Base-by-base conservation (phyloP, 192 early-diverging fungal species). In the Allomyces macrogynus region DNA sequence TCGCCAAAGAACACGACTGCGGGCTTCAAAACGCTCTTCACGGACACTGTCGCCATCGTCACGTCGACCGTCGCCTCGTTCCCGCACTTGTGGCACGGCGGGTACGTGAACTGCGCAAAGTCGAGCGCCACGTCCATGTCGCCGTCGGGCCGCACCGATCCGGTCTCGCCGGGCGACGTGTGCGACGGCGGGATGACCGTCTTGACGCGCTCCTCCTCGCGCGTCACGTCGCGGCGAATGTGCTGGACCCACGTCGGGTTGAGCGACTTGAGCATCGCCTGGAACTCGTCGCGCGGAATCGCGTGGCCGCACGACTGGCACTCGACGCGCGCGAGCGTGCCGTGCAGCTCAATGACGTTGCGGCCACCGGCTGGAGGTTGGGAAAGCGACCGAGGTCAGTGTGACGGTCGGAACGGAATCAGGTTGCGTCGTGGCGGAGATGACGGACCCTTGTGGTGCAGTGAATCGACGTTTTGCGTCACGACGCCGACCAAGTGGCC, bases 401-500 rank as follows among this genome's bases (percentile, higher is more conserved):
- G 32, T 8, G 32, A 8, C 8, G 32, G 32, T 40, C 32, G 8
- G 7, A 40, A 8, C 32, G 7, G 7, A 40, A 8, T 8, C n/a
- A n/a, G n/a, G n/a, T n/a, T n/a, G n/a, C n/a, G n/a, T n/a, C n/a
- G n/a, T n/a, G n/a, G n/a, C 0, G 32, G 4, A 27, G n/a, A n/a
- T 27, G 26, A 63, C 40, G n/a, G 3, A 22, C 25, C 81, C 26
- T 72, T 75, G 27, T 75, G 71, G 63, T 93, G 88, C 71, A 94
- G 69, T 1, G 84, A 81, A 64, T 97, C 93, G 23, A 97, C 93
- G 69, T 97, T 97, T 66, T 97, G 93, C 10, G 93, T 97, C 27
- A 94, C 83, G 24, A 97, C 62, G 32, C 82, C 71, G 12, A 67
- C 60, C 61, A 86, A 62, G 67, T 76, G 71, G 0, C 77, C 75